Evolutionary conservation across 2,329 filamentous ascomycete genomes (phyloP), one percentile per base, ranked within the genome.

Genomic region (Sodiomyces alkalinus): DNA sequence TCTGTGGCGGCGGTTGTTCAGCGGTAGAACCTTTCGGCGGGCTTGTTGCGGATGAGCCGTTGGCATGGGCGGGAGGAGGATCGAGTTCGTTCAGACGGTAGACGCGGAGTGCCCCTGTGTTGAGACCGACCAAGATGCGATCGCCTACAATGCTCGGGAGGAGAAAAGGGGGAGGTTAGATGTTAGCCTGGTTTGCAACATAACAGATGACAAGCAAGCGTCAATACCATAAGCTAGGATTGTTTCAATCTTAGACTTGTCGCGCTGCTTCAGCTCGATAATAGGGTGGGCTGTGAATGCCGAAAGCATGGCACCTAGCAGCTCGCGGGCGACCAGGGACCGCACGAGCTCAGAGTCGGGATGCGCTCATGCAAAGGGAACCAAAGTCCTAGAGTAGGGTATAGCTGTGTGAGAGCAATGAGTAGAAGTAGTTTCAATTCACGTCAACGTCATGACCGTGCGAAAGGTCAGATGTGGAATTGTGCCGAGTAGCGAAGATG

Each of bases 211-310:
- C 14, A 17, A 11, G 23, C 33, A 20, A 25, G 30, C 25, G 26
- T 31, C 36, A 54, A 33, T 64, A 82, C 80, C 85, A 56, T 93
- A 82, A 36, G 87, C 82, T 26, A 96, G 68, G 41, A 98, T 82
- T 27, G 82, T 90, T 58, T 98, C 90, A 56, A 98, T 93, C 64
- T 80, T 90, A 40, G 82, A 92, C 64, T 92, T 94, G 71, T 96
- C 87, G 55, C 82, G 78, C 55, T 76, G 75, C 60, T 80, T 86
- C 46, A 98, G 79, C 80, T 98, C 90, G 65, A 96, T 80, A 52
- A 98, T 87, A 39, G 86, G 81, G 48, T 82, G 80, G 61, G 90
- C 86, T 43, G 80, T 92, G 60, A 98, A 98, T 50, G 90, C 90
- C 57, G 87, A 92, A 57, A 98, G 78, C 90, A 94, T 94, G 55